Percentiles rank a stretch among this genome's conserved stretches.
These are phyloP conservation scores for Citrus maxima DNA, from an alignment of 345 rosid genomes.

Conservation along the genomic window DNA sequence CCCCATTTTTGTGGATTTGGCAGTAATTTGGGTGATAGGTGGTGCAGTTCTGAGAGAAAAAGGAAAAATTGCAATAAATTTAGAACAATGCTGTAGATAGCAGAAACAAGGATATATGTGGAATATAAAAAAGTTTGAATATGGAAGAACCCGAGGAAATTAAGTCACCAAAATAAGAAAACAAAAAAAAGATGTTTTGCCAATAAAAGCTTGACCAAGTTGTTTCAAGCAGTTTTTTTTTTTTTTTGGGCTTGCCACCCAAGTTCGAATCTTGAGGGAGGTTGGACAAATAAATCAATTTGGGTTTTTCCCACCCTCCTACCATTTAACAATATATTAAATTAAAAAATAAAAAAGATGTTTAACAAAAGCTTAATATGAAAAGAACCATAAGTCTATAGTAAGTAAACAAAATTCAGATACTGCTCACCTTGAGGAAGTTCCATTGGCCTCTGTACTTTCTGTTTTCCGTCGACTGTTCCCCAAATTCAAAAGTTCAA, in stretches of 20 bases:
- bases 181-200: background rate
- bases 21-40: background rate
- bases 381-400: background rate
- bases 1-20: background rate
- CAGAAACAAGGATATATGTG: background rate
- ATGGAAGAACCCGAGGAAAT: background rate
- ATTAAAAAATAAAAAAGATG: background rate
- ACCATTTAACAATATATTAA: too few species aligned
- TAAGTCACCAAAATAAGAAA: background rate
- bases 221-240: too few species aligned
- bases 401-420: background rate
- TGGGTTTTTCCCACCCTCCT: too few species aligned
- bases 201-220: too few species aligned
- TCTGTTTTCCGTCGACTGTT: slow-evolving; percentile 92
- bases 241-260: too few species aligned
- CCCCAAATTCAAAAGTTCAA: slow-evolving; percentile 89
- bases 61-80: background rate
- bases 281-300: too few species aligned
- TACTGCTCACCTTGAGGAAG: slow-evolving; percentile 74
- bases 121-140: background rate
- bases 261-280: too few species aligned
- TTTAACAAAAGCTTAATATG: background rate
- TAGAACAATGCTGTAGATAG: background rate
- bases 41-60: background rate
- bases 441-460: slow-evolving; percentile 84